These are phyloP conservation scores for Batkoa obscura DNA, from an alignment of 371 early-diverging fungal species.

Conservation along the genomic window DNA sequence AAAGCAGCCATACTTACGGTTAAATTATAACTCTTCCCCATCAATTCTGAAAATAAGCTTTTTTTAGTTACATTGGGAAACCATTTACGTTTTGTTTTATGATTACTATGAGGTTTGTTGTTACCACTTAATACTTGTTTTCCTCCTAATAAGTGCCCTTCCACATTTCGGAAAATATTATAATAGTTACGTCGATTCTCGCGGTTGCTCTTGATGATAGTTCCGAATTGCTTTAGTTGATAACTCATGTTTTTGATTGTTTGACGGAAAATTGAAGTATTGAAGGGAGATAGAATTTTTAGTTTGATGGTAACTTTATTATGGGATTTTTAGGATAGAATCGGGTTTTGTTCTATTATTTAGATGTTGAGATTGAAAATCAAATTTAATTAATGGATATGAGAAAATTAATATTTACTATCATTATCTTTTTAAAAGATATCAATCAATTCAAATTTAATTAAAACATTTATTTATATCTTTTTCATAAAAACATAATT, in stretches of 20 bases:
- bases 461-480: too few relatives aligned
- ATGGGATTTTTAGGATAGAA: too few relatives aligned
- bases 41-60: conserved; percentile 41
- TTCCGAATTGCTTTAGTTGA: conserved; percentile 6
- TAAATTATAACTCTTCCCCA: conserved; percentile 31
- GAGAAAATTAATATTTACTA: too few relatives aligned
- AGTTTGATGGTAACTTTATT: too few relatives aligned
- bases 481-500: too few relatives aligned
- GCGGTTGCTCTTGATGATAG: conserved; percentile 3
- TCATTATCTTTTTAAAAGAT: too few relatives aligned
- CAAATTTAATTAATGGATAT: too few relatives aligned
- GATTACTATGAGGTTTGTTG: conserved; percentile 55
- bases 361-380: too few relatives aligned
- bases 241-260: not conserved
- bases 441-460: too few relatives aligned
- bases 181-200: conserved; percentile 5
- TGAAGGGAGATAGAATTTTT: too few relatives aligned
- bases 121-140: conserved; percentile 57
- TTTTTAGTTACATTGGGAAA: conserved; percentile 59
- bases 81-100: conserved; percentile 66
- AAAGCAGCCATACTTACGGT: conserved; percentile 49
- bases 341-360: too few relatives aligned
- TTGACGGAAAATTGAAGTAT: too few relatives aligned
- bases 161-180: conserved; percentile 12
- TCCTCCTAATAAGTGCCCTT: conserved; percentile 43